These are phyloP conservation scores for Ophiorrhiza pumila DNA, from an alignment of 257 asterid genomes.

Conservation along the genomic window DNA sequence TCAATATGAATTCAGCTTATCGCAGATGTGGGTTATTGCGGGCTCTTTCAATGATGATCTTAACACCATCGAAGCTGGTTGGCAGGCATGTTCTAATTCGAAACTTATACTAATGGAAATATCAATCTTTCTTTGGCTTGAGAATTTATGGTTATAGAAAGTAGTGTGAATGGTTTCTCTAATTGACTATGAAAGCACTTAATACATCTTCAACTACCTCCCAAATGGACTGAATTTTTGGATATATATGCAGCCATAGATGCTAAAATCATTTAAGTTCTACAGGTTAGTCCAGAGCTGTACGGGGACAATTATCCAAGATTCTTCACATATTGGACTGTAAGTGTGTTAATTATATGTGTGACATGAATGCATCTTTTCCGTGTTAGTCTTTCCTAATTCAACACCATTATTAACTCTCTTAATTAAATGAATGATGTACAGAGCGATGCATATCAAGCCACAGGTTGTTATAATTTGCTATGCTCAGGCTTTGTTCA, in stretches of 20 bases:
- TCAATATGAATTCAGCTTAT: slow-evolving; percentile 74
- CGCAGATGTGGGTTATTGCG: slow-evolving; percentile 88
- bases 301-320: slow-evolving; percentile 85
- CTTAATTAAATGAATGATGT: slow-evolving; percentile 4
- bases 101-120: neutral
- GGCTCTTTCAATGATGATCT: slow-evolving; percentile 93
- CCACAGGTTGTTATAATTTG: slow-evolving; percentile 91
- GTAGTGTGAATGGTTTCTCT: slow-evolving; percentile 3
- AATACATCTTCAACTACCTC: slow-evolving; percentile 45
- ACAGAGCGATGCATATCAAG: slow-evolving; percentile 92
- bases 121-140: neutral
- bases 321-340: slow-evolving; percentile 95
- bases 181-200: slow-evolving; percentile 27
- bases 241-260: neutral
- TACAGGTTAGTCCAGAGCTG: slow-evolving; percentile 88
- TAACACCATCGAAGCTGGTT: slow-evolving; percentile 97
- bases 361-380: neutral
- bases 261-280: slow-evolving; percentile 23
- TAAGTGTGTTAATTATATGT: slow-evolving; percentile 34
- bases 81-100: slow-evolving; percentile 82
- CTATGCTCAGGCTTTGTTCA: slow-evolving; percentile 91
- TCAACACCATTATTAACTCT: neutral
- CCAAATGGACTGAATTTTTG: slow-evolving; percentile 5
- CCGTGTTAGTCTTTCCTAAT: neutral
- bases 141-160: neutral